Conservation (phyloP, 495 filamentous ascomycete species). For the Aspergillus incahuasiensis region DNA sequence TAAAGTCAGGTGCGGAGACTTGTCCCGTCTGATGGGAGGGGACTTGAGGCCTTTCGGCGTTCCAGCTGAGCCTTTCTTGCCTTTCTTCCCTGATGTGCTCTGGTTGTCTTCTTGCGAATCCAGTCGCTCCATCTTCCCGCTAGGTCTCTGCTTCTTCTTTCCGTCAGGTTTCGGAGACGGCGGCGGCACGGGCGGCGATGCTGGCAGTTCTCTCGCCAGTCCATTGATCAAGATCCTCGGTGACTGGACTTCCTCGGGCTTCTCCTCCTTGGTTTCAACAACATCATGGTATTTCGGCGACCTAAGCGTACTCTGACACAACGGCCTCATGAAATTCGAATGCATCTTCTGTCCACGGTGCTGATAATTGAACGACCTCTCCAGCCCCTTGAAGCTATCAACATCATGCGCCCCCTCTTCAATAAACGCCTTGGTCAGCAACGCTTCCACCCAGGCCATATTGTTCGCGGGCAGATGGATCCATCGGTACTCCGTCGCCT, state of each 20-base stretch:
- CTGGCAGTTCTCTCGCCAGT: slow-evolving; percentile 3
- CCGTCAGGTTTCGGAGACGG: slow-evolving; percentile 7
- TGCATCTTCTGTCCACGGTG: slow-evolving; percentile 58
- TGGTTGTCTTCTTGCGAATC: slow-evolving; percentile 34
- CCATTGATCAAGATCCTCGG: slow-evolving; percentile 23
- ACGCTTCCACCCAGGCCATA: slow-evolving; percentile 56
- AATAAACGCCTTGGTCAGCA: slow-evolving; percentile 63
- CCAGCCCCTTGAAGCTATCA: slow-evolving; percentile 62
- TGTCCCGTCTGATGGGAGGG: slow-evolving; percentile 14
- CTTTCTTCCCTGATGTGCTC: slow-evolving; percentile 32
- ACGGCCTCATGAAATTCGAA: slow-evolving; percentile 62
- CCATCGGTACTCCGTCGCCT: slow-evolving; percentile 60
- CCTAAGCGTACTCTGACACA: slow-evolving; percentile 56
- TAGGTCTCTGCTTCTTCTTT: slow-evolving; percentile 25
- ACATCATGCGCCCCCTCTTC: slow-evolving; percentile 62
- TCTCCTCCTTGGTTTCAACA: slow-evolving; percentile 27
- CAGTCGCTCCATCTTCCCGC: slow-evolving; percentile 26
- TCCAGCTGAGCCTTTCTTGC: slow-evolving; percentile 34
- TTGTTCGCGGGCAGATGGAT: slow-evolving; percentile 66
- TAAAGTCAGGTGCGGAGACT: slow-evolving; percentile 24
- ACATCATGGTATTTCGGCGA: slow-evolving; percentile 37
- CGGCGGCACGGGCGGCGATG: not conserved
- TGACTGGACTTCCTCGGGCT: slow-evolving; percentile 17
- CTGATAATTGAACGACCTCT: slow-evolving; percentile 60
- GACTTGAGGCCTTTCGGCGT: slow-evolving; percentile 34